Evolutionary conservation across 441 rosid species (phyloP).

Genomic region (Populus hybrid): DNA sequence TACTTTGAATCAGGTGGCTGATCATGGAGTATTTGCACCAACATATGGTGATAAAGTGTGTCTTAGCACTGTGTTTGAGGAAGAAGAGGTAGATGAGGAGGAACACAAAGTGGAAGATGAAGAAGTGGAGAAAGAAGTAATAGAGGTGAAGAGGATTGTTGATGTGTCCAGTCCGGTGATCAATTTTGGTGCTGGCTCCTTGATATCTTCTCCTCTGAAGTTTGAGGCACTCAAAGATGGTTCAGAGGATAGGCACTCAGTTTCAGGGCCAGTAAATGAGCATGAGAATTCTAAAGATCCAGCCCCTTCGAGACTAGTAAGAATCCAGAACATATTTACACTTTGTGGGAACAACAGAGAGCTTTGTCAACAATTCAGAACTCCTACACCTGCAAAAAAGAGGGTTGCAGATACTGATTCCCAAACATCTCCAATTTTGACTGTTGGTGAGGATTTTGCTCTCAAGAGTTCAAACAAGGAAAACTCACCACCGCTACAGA

Average conservation of each 20-base stretch:
- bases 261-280: constrained; percentile 12
- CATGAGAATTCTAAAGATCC: constrained; percentile 35
- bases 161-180: constrained; percentile 16
- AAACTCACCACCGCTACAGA: constrained; percentile 10
- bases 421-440: constrained; percentile 13
- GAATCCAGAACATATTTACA: constrained; percentile 86
- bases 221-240: constrained; percentile 7
- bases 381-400: constrained; percentile 30
- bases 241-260: not conserved
- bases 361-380: constrained; percentile 60
- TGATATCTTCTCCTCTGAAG: constrained; percentile 27
- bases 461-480: constrained; percentile 22
- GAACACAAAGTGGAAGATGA: constrained; percentile 41
- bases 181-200: constrained; percentile 3
- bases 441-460: constrained; percentile 7
- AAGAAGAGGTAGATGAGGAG: constrained; percentile 60
- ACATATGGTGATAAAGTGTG: constrained; percentile 29
- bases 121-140: constrained; percentile 70
- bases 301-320: constrained; percentile 49
- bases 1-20: constrained; percentile 24
- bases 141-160: constrained; percentile 60
- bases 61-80: constrained; percentile 90
- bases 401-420: constrained; percentile 32
- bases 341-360: constrained; percentile 92
- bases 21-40: constrained; percentile 21